Base-by-base conservation (phyloP, 768 basidiomycete species). In the Suillus weaverae region DNA sequence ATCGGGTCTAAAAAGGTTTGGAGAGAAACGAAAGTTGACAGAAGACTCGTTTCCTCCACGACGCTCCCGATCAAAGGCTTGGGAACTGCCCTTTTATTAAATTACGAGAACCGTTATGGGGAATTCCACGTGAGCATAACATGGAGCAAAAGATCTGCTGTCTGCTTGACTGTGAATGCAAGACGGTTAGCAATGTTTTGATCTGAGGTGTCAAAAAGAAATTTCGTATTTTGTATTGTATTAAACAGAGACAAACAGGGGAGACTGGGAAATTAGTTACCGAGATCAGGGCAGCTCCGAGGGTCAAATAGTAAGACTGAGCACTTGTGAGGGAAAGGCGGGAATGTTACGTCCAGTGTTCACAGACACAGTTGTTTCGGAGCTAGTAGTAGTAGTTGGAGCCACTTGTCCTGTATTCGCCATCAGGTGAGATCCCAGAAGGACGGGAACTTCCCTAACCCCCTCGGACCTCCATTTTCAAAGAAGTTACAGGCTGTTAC, bases 41-140 rank as follows among this genome's bases (percentile, higher is more conserved):
- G 70, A 65, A 62, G 55, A 46, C 68, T 68, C 70, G 69, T 69
- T 67, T 69, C 65, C 66, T 70, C 74, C 71, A 66, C 62, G 62
- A 60, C 46, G 60, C 59, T 60, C 63, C 67, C 69, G 67, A 71
- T 73, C 67, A 64, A 65, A 65, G 59, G 48, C 60, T 54, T 70
- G 67, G 63, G 51, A 71, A 64, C 65, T 63, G 64, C 61, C 66
- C 70, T 75, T 73, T 66, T 66, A 44, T 66, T 67, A 44, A 46
- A 70, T 70, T 71, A 71, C 66, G 69, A 70, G 57, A 70, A 61
- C 62, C 66, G 67, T 51, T 65, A 68, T 69, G 61, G 67, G 76
- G 67, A 30, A 41, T 59, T 30, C 39, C 57, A 59, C 57, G 57
- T 30, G 57, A 16, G 56, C 1, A 36, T 38, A 8, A 16, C 55